These are phyloP conservation scores for Senecio squalidus DNA, from an alignment of 140 eudicot genomes.

Conservation along the genomic window DNA sequence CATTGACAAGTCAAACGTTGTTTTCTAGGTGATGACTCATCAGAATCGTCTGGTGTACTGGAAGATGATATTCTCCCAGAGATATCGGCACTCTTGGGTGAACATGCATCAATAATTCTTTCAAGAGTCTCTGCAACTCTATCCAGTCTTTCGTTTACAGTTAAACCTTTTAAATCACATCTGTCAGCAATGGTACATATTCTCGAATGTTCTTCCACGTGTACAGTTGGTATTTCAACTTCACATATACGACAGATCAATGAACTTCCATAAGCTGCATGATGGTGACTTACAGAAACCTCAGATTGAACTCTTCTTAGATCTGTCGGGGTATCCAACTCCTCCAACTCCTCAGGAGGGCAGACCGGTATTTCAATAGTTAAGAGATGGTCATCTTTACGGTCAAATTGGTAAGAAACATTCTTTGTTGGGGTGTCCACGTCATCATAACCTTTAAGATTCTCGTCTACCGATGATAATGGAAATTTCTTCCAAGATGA, in stretches of 20 bases:
- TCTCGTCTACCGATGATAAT: conserved; percentile 49
- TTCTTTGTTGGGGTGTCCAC: conserved; percentile 46
- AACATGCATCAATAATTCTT: conserved; percentile 73
- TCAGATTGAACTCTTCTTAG: conserved; percentile 39
- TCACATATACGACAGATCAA: conserved; percentile 95
- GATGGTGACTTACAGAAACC: conserved; percentile 49
- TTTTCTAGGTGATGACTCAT: conserved; percentile 50
- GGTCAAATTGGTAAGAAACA: conserved; percentile 33
- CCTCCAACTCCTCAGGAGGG: conserved; percentile 39
- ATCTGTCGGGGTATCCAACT: no score
- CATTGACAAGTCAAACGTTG: conserved; percentile 30
- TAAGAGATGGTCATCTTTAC: conserved; percentile 38
- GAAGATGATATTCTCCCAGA: conserved; percentile 50
- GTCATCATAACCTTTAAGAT: conserved; percentile 38
- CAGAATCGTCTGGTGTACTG: conserved; percentile 53
- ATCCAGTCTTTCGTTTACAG: conserved; percentile 74
- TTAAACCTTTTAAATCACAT: conserved; percentile 90
- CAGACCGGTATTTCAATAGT: conserved; percentile 39
- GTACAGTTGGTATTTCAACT: conserved; percentile 89
- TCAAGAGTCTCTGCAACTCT: conserved; percentile 91
- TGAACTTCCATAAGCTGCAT: conserved; percentile 61
- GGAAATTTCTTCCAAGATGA: conserved; percentile 87
- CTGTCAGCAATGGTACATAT: conserved; percentile 94
- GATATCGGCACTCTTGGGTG: conserved; percentile 54
- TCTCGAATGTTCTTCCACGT: conserved; percentile 95